Conservation (phyloP, 108 stramenopile species). For the Cyclotella kingstonii region DNA sequence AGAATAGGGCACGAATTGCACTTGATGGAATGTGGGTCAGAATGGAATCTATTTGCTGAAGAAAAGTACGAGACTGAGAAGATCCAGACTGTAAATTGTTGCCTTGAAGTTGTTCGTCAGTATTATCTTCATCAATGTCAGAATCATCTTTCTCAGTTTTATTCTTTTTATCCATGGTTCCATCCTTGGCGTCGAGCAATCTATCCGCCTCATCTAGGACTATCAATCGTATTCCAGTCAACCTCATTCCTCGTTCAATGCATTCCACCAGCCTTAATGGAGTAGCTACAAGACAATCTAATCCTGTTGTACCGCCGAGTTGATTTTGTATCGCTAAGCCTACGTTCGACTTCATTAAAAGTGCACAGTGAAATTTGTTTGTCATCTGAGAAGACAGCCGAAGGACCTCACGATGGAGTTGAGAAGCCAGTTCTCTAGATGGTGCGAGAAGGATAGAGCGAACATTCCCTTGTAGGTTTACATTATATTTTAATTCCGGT, state of each 20-base stretch:
- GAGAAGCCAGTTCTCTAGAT: slow-evolving; percentile 92
- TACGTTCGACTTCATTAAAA: slow-evolving; percentile 83
- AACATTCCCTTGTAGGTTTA: slow-evolving; percentile 54
- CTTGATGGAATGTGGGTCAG: slow-evolving; percentile 67
- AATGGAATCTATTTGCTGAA: slow-evolving; percentile 94
- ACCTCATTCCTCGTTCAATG: slow-evolving; percentile 64
- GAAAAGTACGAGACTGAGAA: slow-evolving; percentile 67
- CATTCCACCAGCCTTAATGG: slow-evolving; percentile 77
- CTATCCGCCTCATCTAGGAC: slow-evolving; percentile 98
- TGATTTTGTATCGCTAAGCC: slow-evolving; percentile 59
- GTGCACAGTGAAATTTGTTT: slow-evolving; percentile 67
- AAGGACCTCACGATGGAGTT: slow-evolving; percentile 92
- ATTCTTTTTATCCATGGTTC: slow-evolving; percentile 17
- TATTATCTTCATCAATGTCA: slow-evolving; percentile 7
- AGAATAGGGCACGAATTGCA: slow-evolving; percentile 91
- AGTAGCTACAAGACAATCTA: slow-evolving; percentile 79
- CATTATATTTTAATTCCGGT: slow-evolving; percentile 34
- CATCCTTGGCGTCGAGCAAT: slow-evolving; percentile 82
- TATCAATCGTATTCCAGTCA: slow-evolving; percentile 74
- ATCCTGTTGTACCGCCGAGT: slow-evolving; percentile 66
- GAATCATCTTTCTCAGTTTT: slow-evolving; percentile 3
- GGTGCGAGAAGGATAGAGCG: slow-evolving; percentile 88
- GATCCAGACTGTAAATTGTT: slow-evolving; percentile 63
- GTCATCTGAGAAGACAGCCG: slow-evolving; percentile 82
- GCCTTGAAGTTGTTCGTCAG: background rate